Percentiles rank a stretch among this genome's conserved stretches.
Evolutionary conservation across 2,329 filamentous ascomycete genomes (phyloP).

Genomic region (Bimuria novae-zelandiae): DNA sequence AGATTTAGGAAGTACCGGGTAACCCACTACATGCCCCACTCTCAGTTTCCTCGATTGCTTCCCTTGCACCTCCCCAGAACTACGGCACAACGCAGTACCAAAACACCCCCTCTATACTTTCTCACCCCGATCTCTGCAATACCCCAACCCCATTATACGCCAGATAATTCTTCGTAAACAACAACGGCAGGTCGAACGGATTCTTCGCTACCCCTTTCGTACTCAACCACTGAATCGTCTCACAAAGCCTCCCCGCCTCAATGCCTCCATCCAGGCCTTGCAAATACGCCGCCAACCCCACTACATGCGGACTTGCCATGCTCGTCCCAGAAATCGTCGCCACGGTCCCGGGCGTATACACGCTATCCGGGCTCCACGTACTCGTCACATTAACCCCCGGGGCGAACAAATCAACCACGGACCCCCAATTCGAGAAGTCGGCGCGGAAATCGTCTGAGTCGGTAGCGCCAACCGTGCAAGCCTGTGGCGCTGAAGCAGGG

Average conservation of each 20-base stretch:
- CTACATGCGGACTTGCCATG: conserved; percentile 97
- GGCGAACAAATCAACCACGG: conserved; percentile 99
- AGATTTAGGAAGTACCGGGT: no score
- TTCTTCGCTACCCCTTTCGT: not conserved
- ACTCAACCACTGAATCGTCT: not conserved
- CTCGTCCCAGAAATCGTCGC: conserved; percentile 99
- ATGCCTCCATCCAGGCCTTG: conserved; percentile 49
- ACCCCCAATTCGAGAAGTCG: conserved; percentile 99
- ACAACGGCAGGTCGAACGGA: not conserved
- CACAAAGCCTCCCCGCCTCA: not conserved
- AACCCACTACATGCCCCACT: no score
- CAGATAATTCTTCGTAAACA: not conserved
- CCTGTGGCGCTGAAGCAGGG: conserved; percentile 85
- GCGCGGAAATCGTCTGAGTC: conserved; percentile 93
- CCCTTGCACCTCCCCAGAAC: no score
- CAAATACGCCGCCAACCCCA: conserved; percentile 95
- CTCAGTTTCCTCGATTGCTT: no score
- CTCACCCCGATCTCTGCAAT: not conserved
- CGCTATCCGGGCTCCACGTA: conserved; percentile 96
- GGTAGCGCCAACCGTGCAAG: conserved; percentile 93
- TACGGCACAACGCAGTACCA: no score
- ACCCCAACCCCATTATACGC: not conserved
- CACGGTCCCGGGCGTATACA: conserved; percentile 64
- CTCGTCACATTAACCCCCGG: conserved; percentile 96
- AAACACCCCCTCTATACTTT: no score